Evolutionary conservation across 2,329 filamentous ascomycete genomes (phyloP).

Genomic region (Achaetomium macrosporum): DNA sequence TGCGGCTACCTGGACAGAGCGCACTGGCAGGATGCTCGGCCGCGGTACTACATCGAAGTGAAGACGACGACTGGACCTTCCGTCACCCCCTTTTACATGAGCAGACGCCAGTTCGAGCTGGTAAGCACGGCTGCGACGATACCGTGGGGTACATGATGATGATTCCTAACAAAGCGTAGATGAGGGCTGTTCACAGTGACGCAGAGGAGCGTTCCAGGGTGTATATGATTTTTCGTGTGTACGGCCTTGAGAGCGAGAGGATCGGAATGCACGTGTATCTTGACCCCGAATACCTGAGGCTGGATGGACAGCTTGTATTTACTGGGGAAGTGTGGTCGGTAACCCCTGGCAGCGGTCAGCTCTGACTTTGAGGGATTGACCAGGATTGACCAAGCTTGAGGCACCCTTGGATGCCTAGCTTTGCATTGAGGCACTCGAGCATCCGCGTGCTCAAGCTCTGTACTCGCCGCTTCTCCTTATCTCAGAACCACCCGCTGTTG

Average conservation of each 20-base stretch:
- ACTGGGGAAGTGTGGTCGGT: not conserved
- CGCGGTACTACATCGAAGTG: not conserved
- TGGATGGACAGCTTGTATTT: not conserved
- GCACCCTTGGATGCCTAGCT: too few relatives aligned
- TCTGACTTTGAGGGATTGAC: too few relatives aligned
- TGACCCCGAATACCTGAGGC: not conserved
- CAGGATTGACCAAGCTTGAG: too few relatives aligned
- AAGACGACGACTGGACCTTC: not conserved
- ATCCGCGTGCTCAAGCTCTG: too few relatives aligned
- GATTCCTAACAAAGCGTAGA: not conserved
- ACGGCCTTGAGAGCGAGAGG: not conserved
- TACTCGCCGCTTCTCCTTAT: too few relatives aligned
- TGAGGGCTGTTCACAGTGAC: not conserved
- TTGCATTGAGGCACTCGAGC: too few relatives aligned
- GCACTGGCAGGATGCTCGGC: not conserved
- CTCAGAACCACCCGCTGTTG: too few relatives aligned
- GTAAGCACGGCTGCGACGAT: not conserved
- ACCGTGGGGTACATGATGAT: not conserved
- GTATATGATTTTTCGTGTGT: not conserved
- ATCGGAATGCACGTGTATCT: not conserved
- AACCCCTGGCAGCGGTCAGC: not conserved
- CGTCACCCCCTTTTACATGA: not conserved
- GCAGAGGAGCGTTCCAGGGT: not conserved
- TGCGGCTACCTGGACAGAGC: not conserved
- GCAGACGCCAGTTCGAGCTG: not conserved